Conservation (phyloP, 495 filamentous ascomycete species). For the Talaromyces nanjingensis region DNA sequence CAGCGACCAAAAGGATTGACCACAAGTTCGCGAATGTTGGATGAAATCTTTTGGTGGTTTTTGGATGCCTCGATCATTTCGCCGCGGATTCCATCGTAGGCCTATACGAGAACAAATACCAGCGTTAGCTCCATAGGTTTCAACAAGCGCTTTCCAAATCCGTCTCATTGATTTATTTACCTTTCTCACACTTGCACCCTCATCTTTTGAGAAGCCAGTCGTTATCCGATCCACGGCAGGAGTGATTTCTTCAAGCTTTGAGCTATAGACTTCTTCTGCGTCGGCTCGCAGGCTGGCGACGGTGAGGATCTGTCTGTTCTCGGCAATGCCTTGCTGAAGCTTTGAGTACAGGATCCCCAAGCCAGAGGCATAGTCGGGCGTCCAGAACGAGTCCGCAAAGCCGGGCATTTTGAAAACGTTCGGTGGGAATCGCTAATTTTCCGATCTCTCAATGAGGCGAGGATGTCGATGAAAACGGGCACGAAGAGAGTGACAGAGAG, state of each 20-base stretch:
- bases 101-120: constrained; percentile 40
- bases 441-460: neutral
- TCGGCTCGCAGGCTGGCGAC: constrained; percentile 93
- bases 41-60: constrained; percentile 90
- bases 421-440: neutral
- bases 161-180: constrained; percentile 33
- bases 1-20: constrained; percentile 89
- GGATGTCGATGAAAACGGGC: neutral
- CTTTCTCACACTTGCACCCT: constrained; percentile 94
- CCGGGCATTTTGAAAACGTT: constrained; percentile 56
- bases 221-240: constrained; percentile 73
- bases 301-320: constrained; percentile 88
- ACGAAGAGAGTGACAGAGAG: no score
- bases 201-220: constrained; percentile 77
- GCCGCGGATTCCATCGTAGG: constrained; percentile 87
- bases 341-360: constrained; percentile 95
- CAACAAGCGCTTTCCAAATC: neutral
- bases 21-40: constrained; percentile 92
- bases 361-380: constrained; percentile 85
- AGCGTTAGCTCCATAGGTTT: neutral
- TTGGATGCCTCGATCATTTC: constrained; percentile 91
- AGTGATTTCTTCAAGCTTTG: constrained; percentile 72
- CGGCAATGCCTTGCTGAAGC: constrained; percentile 89
- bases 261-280: constrained; percentile 84
- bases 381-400: constrained; percentile 95